These are phyloP conservation scores for Saccharomycopsis crataegensis DNA, from an alignment of 1,139 yeast species.

Conservation along the genomic window DNA sequence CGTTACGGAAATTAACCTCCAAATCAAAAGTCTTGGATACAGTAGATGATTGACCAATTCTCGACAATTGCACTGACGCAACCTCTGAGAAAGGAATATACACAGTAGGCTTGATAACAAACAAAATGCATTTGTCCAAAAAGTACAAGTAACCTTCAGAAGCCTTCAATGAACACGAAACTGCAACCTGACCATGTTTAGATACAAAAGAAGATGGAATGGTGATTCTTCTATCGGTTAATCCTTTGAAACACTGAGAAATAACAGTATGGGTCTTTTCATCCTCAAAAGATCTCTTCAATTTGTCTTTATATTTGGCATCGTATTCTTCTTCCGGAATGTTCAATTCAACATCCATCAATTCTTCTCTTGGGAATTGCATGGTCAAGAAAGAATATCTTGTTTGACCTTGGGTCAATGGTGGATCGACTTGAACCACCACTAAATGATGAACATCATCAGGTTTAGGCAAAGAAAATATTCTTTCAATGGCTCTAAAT, in stretches of 20 bases:
- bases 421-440: slow-evolving; percentile 90
- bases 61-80: slow-evolving; percentile 68
- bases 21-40: slow-evolving; percentile 90
- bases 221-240: slow-evolving; percentile 78
- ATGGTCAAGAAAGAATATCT: slow-evolving; percentile 87
- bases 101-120: slow-evolving; percentile 90
- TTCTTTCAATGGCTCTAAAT: slow-evolving; percentile 82
- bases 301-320: slow-evolving; percentile 65
- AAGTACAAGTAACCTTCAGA: slow-evolving; percentile 92
- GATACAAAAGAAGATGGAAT: slow-evolving; percentile 84
- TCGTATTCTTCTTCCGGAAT: slow-evolving; percentile 78
- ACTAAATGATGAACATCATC: slow-evolving; percentile 88
- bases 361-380: slow-evolving; percentile 87
- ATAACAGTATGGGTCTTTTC: slow-evolving; percentile 80
- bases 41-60: slow-evolving; percentile 77
- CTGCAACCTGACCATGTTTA: slow-evolving; percentile 69
- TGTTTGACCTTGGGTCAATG: slow-evolving; percentile 91
- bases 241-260: slow-evolving; percentile 83
- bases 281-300: slow-evolving; percentile 70
- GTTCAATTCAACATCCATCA: slow-evolving; percentile 83
- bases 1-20: slow-evolving; percentile 63
- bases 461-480: slow-evolving; percentile 87
- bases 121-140: slow-evolving; percentile 81
- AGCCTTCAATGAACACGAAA: slow-evolving; percentile 88
- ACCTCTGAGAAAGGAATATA: slow-evolving; percentile 85